Base-by-base conservation (phyloP, 2,329 filamentous ascomycete species). In the Pseudogymnoascus sp. region DNA sequence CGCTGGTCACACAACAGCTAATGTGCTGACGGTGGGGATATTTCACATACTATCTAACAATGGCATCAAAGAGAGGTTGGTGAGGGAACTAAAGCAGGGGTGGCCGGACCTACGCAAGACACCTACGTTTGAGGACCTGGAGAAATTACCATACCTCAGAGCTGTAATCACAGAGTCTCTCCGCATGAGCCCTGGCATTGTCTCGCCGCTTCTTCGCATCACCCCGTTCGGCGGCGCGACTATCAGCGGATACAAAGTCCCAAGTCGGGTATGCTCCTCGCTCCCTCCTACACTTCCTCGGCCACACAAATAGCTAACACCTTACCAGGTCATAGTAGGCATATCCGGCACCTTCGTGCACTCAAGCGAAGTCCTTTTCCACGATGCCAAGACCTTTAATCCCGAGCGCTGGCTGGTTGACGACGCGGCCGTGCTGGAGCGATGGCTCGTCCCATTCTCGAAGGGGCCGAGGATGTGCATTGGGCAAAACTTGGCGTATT, bases 1-100 rank as follows among this genome's bases (percentile, higher is more conserved):
- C 4, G 77, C 76, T 12, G 71, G 71, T 4, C 75, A 78, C 62
- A 77, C 76, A 0, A 72, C 74, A 2, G 76, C 72, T 0, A 73
- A 72, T 28, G 71, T 75, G 2, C 64, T 77, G 8, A 73, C 72
- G 67, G 62, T 74, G 11, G 76, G 75, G 1, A 68, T 69, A 1
- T 77, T 71, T 60, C 68, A 77, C 57, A 60, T 78, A 18, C 66
- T 78, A 4, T 66, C 72, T 37, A 62, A 70, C 1, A 69, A 71
- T 0, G 63, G 66, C 0, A 65, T 70, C 28, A 62, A 73, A 38
- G 61, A 69, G 18, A 70, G 67, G 58, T 64, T 78, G 8, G 72
- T 72, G 59, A 62, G 59, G 2, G 77, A 79, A 62, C 64, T 79
- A 4, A 57, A 61, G 8, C 67, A 66, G 8, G 76, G 74, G 71